Base-by-base conservation (phyloP, 345 rosid species). In the Eucalyptus erythrocorys region DNA sequence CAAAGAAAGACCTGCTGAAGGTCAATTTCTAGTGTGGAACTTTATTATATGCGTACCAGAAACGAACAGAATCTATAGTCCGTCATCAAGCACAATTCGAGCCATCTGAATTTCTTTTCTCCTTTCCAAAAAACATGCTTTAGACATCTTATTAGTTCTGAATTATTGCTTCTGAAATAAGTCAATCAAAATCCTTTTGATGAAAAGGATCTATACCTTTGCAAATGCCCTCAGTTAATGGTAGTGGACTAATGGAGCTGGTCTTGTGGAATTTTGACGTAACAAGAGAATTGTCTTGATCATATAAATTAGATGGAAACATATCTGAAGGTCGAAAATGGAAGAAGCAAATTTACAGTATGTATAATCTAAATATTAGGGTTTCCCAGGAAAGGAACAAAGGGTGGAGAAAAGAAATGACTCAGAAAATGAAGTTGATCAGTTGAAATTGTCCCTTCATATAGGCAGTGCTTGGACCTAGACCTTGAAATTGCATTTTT, bases 1-100 rank as follows among this genome's bases (percentile, higher is more conserved):
- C 97, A 24, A 96, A 94, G 91, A 93, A 95, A 88, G 97, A 96
- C 80, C 89, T 87, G 10, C 92, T 98, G 87, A 94, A 95, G 98
- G 99, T 98, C 15, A 86, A 37, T 53, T 86, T 51, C 87, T 51
- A 12, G 42, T 51, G 66, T 14, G 61, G 42, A 40, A 51, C 64
- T 86, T 86, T 86, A 86, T 50, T 49, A 21, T 42, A 21, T 76
- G 47, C 9, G 5, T 76, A 37, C 30, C 16, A 76, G 84, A 76
- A 76, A 76, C 21, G 47, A 76, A 76, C 47, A 3, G 42, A 76
- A 76, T 76, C 84, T 21, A 21, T 40, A 76, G 84, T 22, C 47
- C 24, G 16, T 76, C 30, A 10, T 76, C 47, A 76, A 76, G 84
- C 30, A 40, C 84, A 76, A 12, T 76, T 40, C 40, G 42, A 76